A percentile compares a stretch with the other conserved stretches of the same genome.
Conservation (phyloP, 306 rosid species). For the Vigna hirtella region DNA sequence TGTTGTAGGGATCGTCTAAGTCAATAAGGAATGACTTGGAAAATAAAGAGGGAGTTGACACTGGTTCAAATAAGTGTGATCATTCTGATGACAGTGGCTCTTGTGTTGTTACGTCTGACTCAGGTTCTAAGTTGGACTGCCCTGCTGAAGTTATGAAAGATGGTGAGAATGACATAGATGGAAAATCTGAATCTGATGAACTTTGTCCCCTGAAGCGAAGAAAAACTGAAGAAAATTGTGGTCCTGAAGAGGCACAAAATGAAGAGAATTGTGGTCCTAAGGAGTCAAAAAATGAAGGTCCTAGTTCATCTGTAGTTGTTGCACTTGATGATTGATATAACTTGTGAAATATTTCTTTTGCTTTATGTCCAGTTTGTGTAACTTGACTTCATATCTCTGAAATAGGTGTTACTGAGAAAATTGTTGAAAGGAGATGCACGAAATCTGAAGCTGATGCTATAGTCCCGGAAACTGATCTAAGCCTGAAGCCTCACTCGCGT, state of each 20-base stretch:
- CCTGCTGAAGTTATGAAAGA: conserved; percentile 52
- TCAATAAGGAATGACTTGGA: conserved; percentile 53
- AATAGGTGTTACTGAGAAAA: conserved; percentile 57
- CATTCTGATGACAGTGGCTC: conserved; percentile 60
- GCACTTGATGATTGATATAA: conserved; percentile 8
- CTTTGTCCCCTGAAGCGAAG: conserved; percentile 68
- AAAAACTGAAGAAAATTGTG: conserved; percentile 58
- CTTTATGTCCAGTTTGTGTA: conserved; percentile 21
- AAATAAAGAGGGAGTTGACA: conserved; percentile 49
- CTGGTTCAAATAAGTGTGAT: conserved; percentile 46
- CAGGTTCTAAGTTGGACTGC: conserved; percentile 57
- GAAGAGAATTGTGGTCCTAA: conserved; percentile 50
- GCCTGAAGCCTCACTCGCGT: conserved; percentile 71
- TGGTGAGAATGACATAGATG: conserved; percentile 42
- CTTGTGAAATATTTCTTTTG: conserved; percentile 27
- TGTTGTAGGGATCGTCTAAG: conserved; percentile 26
- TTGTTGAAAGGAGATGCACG: conserved; percentile 44
- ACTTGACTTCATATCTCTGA: conserved; percentile 38
- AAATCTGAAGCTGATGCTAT: conserved; percentile 53
- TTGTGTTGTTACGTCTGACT: conserved; percentile 44
- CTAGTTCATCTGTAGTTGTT: conserved; percentile 21
- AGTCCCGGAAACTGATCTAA: conserved; percentile 62
- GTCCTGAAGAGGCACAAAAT: conserved; percentile 47
- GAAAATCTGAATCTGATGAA: conserved; percentile 51
- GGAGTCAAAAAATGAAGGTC: conserved; percentile 67